Evolutionary conservation across 768 basidiomycete genomes (phyloP), one percentile per base, ranked within the genome.

Genomic region (Amyloporia xantha): DNA sequence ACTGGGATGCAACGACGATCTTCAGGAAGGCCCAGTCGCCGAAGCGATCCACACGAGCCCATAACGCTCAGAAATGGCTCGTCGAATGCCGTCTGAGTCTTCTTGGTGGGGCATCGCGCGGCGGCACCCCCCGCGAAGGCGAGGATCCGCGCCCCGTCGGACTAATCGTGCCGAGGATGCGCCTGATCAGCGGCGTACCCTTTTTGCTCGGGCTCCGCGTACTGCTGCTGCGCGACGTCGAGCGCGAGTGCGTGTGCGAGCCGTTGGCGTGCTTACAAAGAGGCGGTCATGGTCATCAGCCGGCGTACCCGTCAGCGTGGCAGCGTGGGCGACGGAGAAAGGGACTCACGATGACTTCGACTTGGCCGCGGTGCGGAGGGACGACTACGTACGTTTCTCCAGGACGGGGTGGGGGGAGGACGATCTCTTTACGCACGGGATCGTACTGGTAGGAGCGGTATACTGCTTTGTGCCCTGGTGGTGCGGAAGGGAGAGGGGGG

Each of bases 311-410:
- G n/a, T n/a, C n/a, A n/a, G n/a, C n/a, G n/a, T n/a, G n/a, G n/a
- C n/a, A n/a, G n/a, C n/a, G n/a, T 33, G 30, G 9, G 30, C 9
- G 30, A 33, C 30, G 7, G 4, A 17, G 35, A 36, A 15, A 25
- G 24, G 26, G 44, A 46, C 44, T 17, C 23, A 46, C 44, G n/a
- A 61, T 53, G 35, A 61, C 50, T 37, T 55, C 50, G 19, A 61
- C 48, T 26, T 47, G 48, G 19, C 59, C 44, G 38, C 58, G 57
- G 27, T 50, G 51, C 26, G 60, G 57, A 10, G 61, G 59, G 7
- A 60, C 50, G 54, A 64, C 57, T n/a, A 62, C 54, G 45, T 59
- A 64, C 36, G 47, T 49, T 44, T 64, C 57, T 20, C 62, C 62
- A 21, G 37, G 46, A 1, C 54, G 56, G 19, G 61, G 59, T 10